Base-by-base conservation (phyloP, 345 rosid genomes). In the Abelmoschus esculentus region DNA sequence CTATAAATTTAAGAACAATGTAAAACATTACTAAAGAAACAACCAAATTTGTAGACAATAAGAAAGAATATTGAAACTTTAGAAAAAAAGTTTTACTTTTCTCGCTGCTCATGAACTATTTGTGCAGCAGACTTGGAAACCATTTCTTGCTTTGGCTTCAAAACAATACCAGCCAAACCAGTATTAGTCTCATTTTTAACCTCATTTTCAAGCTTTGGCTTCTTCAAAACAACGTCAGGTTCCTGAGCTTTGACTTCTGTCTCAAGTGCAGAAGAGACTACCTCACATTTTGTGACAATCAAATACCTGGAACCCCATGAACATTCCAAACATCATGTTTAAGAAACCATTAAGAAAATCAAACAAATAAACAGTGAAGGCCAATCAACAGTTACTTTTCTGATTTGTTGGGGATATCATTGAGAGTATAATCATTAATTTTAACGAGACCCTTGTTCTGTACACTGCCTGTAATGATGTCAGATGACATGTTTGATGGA, bases 71-170 rank as follows among this genome's bases (percentile, higher is more conserved):
- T 38, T 56, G 44, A 53, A n/a, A 65, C 11, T 7, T 3, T 2
- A 50, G 17, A 5, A 52, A 70, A 15, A 32, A 2, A 18, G 54
- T 91, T 86, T 76, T 32, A 93, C 97, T 89, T 89, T 73, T 78
- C 74, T 17, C 72, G 82, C 47, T 91, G 92, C 32, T 91, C 96
- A 7, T 67, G 79, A 2, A 91, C 83, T 15, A 91, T 93, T 78
- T 93, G 97, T 66, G 95, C 90, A 32, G 91, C 98, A 3, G 97
- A 93, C 70, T 89, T 88, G 1, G 92, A 29, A 55, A 83, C 80
- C 46, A 71, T 72, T 57, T 83, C 90, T 70, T 86, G 88, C 80
- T 89, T 93, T 0, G 97, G 87, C 75, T 86, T 89, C 81, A 93
- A 74, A 5, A 76, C 26, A 31, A 87, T 73, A 12, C 86, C 92